Conservation (phyloP, 2,329 filamentous ascomycete genomes). For the Endothia cerciana region DNA sequence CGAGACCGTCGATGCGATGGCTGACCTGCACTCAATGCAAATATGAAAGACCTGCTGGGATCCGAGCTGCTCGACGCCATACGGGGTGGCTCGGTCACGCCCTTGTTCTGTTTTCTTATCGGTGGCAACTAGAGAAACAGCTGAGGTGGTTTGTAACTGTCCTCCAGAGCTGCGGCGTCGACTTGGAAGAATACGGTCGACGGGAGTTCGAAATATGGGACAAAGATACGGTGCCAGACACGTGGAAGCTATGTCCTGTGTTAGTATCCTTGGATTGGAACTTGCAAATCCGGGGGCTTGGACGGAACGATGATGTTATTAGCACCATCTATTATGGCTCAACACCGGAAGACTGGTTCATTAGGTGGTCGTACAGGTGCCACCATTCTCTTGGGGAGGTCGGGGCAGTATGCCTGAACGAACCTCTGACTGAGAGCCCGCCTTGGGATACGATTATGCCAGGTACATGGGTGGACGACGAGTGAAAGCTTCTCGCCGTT, state of each 20-base stretch:
- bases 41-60: background rate
- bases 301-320: too few species aligned
- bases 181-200: conserved; percentile 11
- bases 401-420: too few species aligned
- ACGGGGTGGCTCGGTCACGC: background rate
- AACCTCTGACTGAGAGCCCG: conserved; percentile 1
- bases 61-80: background rate
- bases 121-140: background rate
- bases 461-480: conserved; percentile 8
- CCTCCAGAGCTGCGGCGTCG: conserved; percentile 2
- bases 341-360: background rate
- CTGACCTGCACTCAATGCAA: background rate
- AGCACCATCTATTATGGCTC: conserved; percentile 2
- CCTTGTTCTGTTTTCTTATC: background rate
- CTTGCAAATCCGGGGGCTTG: too few species aligned
- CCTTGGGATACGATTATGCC: background rate
- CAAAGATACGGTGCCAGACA: too few species aligned
- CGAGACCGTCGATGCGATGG: too few species aligned
- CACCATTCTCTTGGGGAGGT: background rate
- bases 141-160: background rate
- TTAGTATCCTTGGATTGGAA: background rate
- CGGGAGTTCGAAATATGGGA: background rate
- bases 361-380: background rate
- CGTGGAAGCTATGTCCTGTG: background rate
- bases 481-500: background rate